These are phyloP conservation scores for Pisolithus marmoratus DNA, from an alignment of 768 basidiomycete genomes.

Conservation along the genomic window DNA sequence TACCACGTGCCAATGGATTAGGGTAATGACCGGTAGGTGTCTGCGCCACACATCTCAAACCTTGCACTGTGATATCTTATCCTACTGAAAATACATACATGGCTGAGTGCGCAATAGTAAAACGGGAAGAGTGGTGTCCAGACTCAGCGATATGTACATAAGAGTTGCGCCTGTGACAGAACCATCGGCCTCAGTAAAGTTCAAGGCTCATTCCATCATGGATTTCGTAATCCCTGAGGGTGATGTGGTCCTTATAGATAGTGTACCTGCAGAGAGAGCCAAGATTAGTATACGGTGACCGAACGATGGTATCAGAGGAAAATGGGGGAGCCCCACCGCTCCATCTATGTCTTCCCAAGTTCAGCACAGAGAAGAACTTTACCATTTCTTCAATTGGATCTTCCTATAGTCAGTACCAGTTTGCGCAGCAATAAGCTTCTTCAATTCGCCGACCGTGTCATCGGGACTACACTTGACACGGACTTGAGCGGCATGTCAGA, in stretches of 20 bases:
- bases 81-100: constrained; percentile 8
- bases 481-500: constrained; percentile 44
- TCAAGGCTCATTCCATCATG: constrained; percentile 91
- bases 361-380: background rate
- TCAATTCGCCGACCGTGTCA: constrained; percentile 96
- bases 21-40: background rate
- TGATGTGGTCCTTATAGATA: constrained; percentile 95
- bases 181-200: constrained; percentile 56
- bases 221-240: constrained; percentile 88
- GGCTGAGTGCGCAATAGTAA: background rate
- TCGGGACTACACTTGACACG: constrained; percentile 93
- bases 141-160: constrained; percentile 4
- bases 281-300: background rate
- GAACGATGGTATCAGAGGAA: background rate
- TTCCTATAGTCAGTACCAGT: constrained; percentile 82
- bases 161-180: background rate
- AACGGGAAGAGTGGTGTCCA: background rate
- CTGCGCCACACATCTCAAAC: background rate
- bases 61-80: constrained; percentile 8
- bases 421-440: constrained; percentile 95
- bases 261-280: constrained; percentile 61
- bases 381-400: constrained; percentile 98
- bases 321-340: background rate
- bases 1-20: background rate
- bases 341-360: background rate